Percentiles rank a stretch among this genome's conserved stretches.
Evolutionary conservation across 805 yeast genomes (phyloP).

Genomic region (Vanderwaltozyma verrucispora): DNA sequence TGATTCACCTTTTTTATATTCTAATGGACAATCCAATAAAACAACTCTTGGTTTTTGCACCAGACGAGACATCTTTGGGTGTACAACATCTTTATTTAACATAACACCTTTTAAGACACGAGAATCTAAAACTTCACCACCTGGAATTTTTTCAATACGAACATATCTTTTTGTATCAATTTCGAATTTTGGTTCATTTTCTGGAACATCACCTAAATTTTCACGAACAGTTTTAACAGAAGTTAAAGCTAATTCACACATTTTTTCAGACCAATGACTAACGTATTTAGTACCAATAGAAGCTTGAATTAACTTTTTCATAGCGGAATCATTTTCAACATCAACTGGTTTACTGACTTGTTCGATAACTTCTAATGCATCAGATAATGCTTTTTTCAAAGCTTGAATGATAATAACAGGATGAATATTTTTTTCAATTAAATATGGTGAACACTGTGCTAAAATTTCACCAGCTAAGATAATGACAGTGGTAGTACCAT

Average conservation of each 20-base stretch:
- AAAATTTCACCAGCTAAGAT: conserved; percentile 94
- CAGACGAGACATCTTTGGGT: conserved; percentile 90
- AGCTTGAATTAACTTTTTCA: conserved; percentile 77
- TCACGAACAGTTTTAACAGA: conserved; percentile 80
- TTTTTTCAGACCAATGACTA: conserved; percentile 77
- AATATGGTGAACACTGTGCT: conserved; percentile 87
- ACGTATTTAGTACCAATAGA: conserved; percentile 96
- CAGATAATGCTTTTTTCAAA: conserved; percentile 78
- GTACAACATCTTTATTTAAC: conserved; percentile 95
- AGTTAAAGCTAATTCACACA: conserved; percentile 79
- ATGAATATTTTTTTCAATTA: conserved; percentile 86
- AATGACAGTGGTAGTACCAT: conserved; percentile 96
- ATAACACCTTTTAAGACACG: conserved; percentile 83
- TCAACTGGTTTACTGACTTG: conserved; percentile 79
- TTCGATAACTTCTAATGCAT: conserved; percentile 82
- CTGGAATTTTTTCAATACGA: conserved; percentile 92
- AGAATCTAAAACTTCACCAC: conserved; percentile 91
- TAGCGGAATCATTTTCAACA: conserved; percentile 69
- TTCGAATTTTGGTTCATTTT: conserved; percentile 53
- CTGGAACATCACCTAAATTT: conserved; percentile 35
- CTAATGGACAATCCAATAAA: conserved; percentile 90
- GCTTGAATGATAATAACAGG: conserved; percentile 96
- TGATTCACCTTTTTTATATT: conserved; percentile 97
- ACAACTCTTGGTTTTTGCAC: conserved; percentile 85
- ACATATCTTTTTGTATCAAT: conserved; percentile 90